A percentile compares a stretch with the other conserved stretches of the same genome.
phyloP scores from a whole-genome alignment of 108 stramenopile genomes.

The Skeletonema costatum region DNA sequence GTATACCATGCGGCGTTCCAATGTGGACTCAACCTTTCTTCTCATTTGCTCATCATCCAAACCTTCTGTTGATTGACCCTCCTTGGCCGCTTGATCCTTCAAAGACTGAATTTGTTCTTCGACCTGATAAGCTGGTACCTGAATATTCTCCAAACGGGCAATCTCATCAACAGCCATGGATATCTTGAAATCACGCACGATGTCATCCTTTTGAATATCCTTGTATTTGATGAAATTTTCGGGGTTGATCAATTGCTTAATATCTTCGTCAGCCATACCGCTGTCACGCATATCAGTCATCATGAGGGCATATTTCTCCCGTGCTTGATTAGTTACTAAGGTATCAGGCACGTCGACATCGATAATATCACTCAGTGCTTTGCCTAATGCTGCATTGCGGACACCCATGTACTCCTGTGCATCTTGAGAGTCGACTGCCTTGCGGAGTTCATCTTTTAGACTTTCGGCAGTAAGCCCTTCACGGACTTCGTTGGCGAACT shows the following conservation, averaged over 20 bases:
- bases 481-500: conserved; percentile 85
- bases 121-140: conserved; percentile 79
- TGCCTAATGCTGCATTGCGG: conserved; percentile 81
- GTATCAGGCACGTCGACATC: conserved; percentile 92
- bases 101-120: conserved; percentile 82
- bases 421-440: conserved; percentile 89
- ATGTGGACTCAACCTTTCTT: conserved; percentile 75
- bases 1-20: conserved; percentile 77
- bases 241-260: conserved; percentile 89
- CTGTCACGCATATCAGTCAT: conserved; percentile 92
- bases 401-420: conserved; percentile 81
- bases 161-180: conserved; percentile 89
- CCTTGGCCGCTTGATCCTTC: conserved; percentile 69
- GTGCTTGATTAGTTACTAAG: conserved; percentile 87
- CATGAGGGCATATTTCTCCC: conserved; percentile 96
- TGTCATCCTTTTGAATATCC: conserved; percentile 79
- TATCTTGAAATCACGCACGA: conserved; percentile 80
- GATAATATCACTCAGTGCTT: conserved; percentile 69
- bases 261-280: conserved; percentile 89
- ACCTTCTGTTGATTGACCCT: conserved; percentile 53
- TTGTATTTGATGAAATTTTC: conserved; percentile 96
- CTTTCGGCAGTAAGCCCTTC: conserved; percentile 80
- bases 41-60: conserved; percentile 76
- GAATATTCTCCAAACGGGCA: conserved; percentile 76
- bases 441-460: conserved; percentile 80